Base-by-base conservation (phyloP, 257 asterid species). In the Cynanchum wilfordii region DNA sequence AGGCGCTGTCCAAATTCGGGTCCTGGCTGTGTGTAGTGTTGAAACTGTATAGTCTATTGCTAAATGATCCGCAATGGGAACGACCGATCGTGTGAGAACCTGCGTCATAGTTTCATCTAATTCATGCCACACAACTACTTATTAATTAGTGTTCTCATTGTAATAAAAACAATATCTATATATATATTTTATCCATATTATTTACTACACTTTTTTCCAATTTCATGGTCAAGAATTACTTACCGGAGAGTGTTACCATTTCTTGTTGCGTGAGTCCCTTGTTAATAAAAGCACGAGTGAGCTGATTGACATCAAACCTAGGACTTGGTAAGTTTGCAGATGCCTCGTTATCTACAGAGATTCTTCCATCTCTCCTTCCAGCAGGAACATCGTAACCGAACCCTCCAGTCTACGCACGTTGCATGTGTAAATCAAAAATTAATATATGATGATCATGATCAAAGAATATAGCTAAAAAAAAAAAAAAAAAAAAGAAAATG, bases 171-270 rank as follows among this genome's bases (percentile, higher is more conserved):
- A n/a, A n/a, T n/a, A n/a, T n/a, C n/a, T n/a, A 0, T 27, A 40
- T 3, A 29, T 58, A 8, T 7, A 11, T 1, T 17, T 7, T 15
- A 13, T 47, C 25, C 8, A 45, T 29, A n/a, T 42, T 42, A 8
- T 42, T 36, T 42, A 42, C 10, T 3, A 3, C 38, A 33, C 5
- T 33, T 42, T 38, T 38, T 38, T 36, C 50, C 5, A 38, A 42
- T 67, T 60, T 7, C 59, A 19, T 0, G 11, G 7, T 54, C 7
- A 45, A 13, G n/a, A n/a, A n/a, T n/a, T n/a, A 7, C 24, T 75
- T 88, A 88, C 96, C 97, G 0, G 98, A 92, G 64, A 93, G 97
- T 1, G 96, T 90, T 24, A 90, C 93, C 98, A 90, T 89, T 78
- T 93, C 96, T 40, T 85, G 89, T 78, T 83, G 92, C 2, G 87